These are phyloP conservation scores for Coniochaeta sp. DNA, from an alignment of 2,329 filamentous ascomycete genomes.

Conservation along the genomic window DNA sequence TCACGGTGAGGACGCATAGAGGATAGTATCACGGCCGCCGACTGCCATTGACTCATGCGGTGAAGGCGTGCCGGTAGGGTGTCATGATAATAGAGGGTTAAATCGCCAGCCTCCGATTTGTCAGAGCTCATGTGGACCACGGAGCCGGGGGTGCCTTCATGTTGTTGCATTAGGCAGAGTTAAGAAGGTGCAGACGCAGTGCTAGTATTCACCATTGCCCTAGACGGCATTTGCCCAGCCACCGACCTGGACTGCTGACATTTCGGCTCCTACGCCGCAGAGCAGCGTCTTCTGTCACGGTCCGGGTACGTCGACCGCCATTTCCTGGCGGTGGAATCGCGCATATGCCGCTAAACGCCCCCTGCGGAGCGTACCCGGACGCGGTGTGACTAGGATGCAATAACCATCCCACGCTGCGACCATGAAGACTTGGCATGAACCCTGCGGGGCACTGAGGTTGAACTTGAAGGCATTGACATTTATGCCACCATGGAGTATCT, in stretches of 20 bases:
- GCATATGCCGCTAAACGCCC: not conserved
- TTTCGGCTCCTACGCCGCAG: not conserved
- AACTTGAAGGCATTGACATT: too few species aligned
- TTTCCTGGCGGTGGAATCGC: not conserved
- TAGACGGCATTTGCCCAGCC: not conserved
- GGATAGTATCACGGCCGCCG: not conserved
- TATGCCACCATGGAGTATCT: too few species aligned
- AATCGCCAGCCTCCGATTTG: not conserved
- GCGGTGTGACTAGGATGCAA: not conserved
- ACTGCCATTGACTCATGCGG: slow-evolving; percentile 11
- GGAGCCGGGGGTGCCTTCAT: not conserved
- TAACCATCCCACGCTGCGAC: too few species aligned
- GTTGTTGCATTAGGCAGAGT: slow-evolving; percentile 8
- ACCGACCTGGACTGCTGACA: not conserved
- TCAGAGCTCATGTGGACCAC: not conserved
- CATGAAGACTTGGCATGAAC: too few species aligned
- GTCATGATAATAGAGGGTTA: not conserved
- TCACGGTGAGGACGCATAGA: not conserved
- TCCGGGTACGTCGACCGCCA: not conserved
- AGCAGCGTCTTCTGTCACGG: not conserved
- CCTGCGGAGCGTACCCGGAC: too few species aligned
- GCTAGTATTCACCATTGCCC: not conserved
- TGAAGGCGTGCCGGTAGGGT: not conserved
- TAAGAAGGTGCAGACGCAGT: slow-evolving; percentile 6
- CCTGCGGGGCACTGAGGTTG: too few species aligned